These are phyloP conservation scores for Lepidium aucheri DNA, from an alignment of 345 rosid species.

Conservation along the genomic window DNA sequence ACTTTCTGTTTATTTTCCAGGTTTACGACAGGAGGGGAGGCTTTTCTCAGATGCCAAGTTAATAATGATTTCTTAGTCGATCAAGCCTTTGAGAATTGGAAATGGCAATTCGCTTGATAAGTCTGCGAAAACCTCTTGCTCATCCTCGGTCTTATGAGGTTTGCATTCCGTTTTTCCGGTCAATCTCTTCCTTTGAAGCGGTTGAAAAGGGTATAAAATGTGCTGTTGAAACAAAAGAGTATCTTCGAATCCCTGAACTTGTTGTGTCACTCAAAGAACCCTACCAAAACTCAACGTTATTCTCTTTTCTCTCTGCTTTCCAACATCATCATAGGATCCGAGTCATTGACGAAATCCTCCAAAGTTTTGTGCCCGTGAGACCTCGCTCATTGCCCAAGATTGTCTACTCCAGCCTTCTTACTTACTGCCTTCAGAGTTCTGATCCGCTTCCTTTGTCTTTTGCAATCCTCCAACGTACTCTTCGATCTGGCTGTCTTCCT, in stretches of 20 bases:
- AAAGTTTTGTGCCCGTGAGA: constrained; percentile 44
- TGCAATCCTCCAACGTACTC: constrained; percentile 57
- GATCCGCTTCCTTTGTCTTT: constrained; percentile 57
- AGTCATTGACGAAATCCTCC: constrained; percentile 57
- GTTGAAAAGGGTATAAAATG: constrained; percentile 46
- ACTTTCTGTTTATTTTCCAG: constrained; percentile 4
- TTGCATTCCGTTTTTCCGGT: constrained; percentile 8
- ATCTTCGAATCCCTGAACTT: constrained; percentile 53
- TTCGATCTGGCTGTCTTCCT: constrained; percentile 71
- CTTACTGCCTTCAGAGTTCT: constrained; percentile 51
- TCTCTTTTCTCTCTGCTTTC: constrained; percentile 55
- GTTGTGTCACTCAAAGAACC: constrained; percentile 34
- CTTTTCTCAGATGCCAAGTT: neutral
- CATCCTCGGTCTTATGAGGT: neutral
- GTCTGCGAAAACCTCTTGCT: constrained; percentile 14
- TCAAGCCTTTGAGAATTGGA: neutral
- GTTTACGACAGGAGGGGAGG: neutral
- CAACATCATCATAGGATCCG: constrained; percentile 34
- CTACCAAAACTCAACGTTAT: constrained; percentile 40
- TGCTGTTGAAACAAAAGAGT: constrained; percentile 50
- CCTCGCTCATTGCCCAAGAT: constrained; percentile 45
- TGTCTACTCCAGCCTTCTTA: constrained; percentile 57
- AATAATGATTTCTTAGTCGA: neutral
- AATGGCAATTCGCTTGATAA: constrained; percentile 25
- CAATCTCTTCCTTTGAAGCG: constrained; percentile 33